Base-by-base conservation (phyloP, 192 early-diverging fungal genomes). In the Mortierella hygrophila region DNA sequence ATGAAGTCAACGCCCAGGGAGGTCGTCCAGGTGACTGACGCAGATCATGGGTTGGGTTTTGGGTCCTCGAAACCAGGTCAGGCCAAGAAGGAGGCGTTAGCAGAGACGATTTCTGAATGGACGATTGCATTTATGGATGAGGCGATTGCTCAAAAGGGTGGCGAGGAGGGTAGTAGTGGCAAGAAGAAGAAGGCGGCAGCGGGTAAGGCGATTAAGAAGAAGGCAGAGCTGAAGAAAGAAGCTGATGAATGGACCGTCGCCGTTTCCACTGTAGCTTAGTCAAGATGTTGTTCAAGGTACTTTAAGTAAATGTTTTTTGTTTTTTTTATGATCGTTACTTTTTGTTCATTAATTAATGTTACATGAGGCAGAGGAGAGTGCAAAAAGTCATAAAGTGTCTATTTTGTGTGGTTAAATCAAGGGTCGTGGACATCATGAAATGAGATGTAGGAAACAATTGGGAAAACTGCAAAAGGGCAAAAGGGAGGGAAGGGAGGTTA, bases 41-140 rank as follows among this genome's bases (percentile, higher is more conserved):
- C 83, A 11, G 78, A 80, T 63, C 83, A 85, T 77, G 83, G 83
- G 2, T 21, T 85, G 18, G 83, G 78, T 4, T 85, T 73, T 80
- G 83, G 83, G n/a, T 72, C 68, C 57, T 79, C 83, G 10, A 80
- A 77, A 49, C 70, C 75, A 4, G 70, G 41, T 3, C 42, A 76
- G 44, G 83, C 41, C 11, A 85, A 80, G 68, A 80, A 85, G 75
- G 78, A 85, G 16, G 70, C 74, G 3, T 29, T 85, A 75, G 77
- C 68, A 11, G 73, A 40, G 26, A 46, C 69, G 1, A 76, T 85
- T 72, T 18, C 57, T 2, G 78, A 85, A 21, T 77, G 83, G 78
- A 72, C 78, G 1, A 29, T 65, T 0, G 42, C 54, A 1, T 85
- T 85, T 38, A 77, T 85, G 74, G 83, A 85, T 26, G 83, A 85